Base-by-base conservation (phyloP, 352 stramenopile species). In the Pythium insidiosum region DNA sequence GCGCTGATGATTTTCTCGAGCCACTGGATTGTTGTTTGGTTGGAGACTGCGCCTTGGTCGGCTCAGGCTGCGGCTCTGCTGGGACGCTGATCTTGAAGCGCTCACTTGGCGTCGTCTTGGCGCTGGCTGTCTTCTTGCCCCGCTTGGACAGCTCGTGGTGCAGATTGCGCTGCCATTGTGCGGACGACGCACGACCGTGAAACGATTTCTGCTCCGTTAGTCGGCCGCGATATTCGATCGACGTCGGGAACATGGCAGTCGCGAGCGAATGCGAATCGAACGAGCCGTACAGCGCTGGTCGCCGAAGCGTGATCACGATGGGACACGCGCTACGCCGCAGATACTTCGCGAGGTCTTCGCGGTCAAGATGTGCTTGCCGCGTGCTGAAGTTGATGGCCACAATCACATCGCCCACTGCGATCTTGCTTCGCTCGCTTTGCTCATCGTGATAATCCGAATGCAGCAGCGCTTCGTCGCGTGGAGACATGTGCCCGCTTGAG, bases 191-290 rank as follows among this genome's bases (percentile, higher is more conserved):
- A 36, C 73, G 70, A 0, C 68, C 55, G 9, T 64, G 53, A 18
- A 82, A 70, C 33, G 68, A 65, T 24, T 60, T 64, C 21, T 60
- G 37, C 29, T 56, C 58, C 5, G 45, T 18, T 12, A 48, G 37
- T 2, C 66, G 56, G 5, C 56, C 47, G 37, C 67, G 40, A 45
- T 84, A 84, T 33, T 89, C 77, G 33, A 63, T 58, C 33, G 72
- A 86, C 22, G 68, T 43, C 15, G 77, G 77, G 41, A 86, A 89
- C 67, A 89, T 84, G 21, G 77, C 77, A 0, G 77, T 89, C 5
- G 63, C 74, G 43, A 84, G 56, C 18, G 69, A 63, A 15, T 63
- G 64, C 34, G 73, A 87, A 58, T 83, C 77, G 6, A 80, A 60
- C 0, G 67, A 65, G 4, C 73, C 77, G 34, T 83, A 85, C 11